phyloP scores from a whole-genome alignment of 345 rosid genomes.

The Turritis glabra region DNA sequence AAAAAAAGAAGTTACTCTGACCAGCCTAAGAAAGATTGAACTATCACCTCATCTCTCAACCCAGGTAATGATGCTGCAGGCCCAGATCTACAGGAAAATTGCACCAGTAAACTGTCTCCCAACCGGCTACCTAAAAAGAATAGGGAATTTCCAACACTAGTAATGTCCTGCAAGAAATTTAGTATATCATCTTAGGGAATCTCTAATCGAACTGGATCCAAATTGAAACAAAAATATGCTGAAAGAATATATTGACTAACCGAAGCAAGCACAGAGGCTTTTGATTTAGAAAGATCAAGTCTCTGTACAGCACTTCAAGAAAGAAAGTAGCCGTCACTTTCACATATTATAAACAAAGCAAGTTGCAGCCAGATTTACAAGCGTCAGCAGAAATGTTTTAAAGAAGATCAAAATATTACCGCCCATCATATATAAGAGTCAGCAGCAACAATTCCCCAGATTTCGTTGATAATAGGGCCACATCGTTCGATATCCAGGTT shows the following conservation, averaged over 20 bases:
- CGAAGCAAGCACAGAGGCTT: slow-evolving; percentile 97
- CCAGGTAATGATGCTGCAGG: slow-evolving; percentile 60
- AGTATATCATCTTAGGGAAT: slow-evolving; percentile 26
- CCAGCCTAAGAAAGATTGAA: slow-evolving; percentile 24
- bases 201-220: not conserved
- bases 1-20: not conserved
- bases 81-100: slow-evolving; percentile 68
- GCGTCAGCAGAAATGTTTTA: slow-evolving; percentile 8
- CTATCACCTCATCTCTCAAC: slow-evolving; percentile 82
- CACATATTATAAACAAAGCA: slow-evolving; percentile 14
- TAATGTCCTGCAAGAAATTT: slow-evolving; percentile 64
- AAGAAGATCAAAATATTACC: slow-evolving; percentile 49
- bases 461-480: slow-evolving; percentile 85
- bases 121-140: slow-evolving; percentile 91
- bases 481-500: slow-evolving; percentile 78
- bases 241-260: slow-evolving; percentile 53
- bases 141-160: slow-evolving; percentile 75
- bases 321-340: slow-evolving; percentile 36
- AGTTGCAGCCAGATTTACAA: slow-evolving; percentile 23
- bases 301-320: slow-evolving; percentile 87
- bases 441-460: slow-evolving; percentile 85
- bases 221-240: slow-evolving; percentile 12
- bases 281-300: slow-evolving; percentile 94
- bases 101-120: slow-evolving; percentile 98
- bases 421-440: slow-evolving; percentile 91